Evolutionary conservation across 192 early-diverging fungal genomes (phyloP).

Genomic region (Dimargaris verticillata): DNA sequence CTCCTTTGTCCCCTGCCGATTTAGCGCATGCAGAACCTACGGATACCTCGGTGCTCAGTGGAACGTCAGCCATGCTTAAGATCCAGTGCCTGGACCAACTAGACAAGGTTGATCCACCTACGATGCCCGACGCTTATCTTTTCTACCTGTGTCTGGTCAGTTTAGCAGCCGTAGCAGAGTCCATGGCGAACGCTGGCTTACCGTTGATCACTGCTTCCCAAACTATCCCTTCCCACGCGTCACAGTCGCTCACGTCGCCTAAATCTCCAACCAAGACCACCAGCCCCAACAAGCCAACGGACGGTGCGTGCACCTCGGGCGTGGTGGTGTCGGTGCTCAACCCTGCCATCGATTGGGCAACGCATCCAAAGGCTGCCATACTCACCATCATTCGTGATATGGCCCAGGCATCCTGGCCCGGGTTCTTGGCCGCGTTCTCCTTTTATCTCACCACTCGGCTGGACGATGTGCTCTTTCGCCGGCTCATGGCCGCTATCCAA

Average conservation of each 20-base stretch:
- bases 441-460: constrained; percentile 57
- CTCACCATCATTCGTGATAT: constrained; percentile 41
- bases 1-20: neutral
- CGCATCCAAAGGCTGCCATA: neutral
- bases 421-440: constrained; percentile 55
- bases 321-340: neutral
- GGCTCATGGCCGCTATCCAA: constrained; percentile 47
- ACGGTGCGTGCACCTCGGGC: too few species aligned
- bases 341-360: constrained; percentile 29
- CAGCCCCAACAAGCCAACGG: too few species aligned
- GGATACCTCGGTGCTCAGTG: constrained; percentile 15
- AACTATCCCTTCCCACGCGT: neutral
- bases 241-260: neutral
- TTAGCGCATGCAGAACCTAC: neutral
- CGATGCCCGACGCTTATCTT: constrained; percentile 76
- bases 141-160: constrained; percentile 60
- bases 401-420: constrained; percentile 66
- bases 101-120: constrained; percentile 82
- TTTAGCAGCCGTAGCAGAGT: constrained; percentile 51
- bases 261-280: too few species aligned
- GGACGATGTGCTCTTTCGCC: constrained; percentile 71
- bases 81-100: constrained; percentile 64
- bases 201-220: constrained; percentile 30
- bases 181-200: constrained; percentile 44
- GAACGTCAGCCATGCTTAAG: constrained; percentile 19